Conservation (phyloP, 805 yeast species). For the Scheffersomyces ergatensis region DNA sequence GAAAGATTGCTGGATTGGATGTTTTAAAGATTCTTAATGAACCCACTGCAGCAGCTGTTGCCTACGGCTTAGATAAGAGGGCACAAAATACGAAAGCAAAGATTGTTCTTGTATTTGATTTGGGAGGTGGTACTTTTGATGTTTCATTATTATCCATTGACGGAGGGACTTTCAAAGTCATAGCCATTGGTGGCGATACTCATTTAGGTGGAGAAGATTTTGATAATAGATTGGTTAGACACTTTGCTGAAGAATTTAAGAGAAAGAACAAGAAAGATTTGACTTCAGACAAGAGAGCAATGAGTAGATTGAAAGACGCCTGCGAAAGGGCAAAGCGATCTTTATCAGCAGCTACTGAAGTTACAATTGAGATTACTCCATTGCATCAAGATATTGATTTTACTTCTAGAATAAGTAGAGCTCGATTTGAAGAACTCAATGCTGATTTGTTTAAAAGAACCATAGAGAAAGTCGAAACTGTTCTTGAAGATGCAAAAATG, state of each 20-base stretch:
- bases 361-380: slow-evolving; percentile 95
- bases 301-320: slow-evolving; percentile 93
- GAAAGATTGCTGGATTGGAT: no score
- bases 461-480: slow-evolving; percentile 93
- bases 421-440: slow-evolving; percentile 96
- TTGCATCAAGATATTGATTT: slow-evolving; percentile 93
- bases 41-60: no score
- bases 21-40: no score
- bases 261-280: slow-evolving; percentile 89
- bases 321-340: slow-evolving; percentile 98
- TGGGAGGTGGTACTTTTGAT: slow-evolving; percentile 99
- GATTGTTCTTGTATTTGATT: no score
- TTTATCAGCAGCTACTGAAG: slow-evolving; percentile 90
- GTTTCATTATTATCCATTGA: no score
- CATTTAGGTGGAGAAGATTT: no score
- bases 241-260: slow-evolving; percentile 89
- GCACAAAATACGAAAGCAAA: no score
- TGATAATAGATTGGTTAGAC: no score
- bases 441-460: slow-evolving; percentile 91
- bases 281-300: slow-evolving; percentile 75
- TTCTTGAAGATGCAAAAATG: slow-evolving; percentile 87
- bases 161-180: no score
- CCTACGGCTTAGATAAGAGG: no score
- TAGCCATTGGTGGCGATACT: no score
- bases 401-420: slow-evolving; percentile 93